Evolutionary conservation across 139 green algal species (phyloP), one percentile per base, ranked within the genome.

Genomic region (Diplosphaera chodatii): DNA sequence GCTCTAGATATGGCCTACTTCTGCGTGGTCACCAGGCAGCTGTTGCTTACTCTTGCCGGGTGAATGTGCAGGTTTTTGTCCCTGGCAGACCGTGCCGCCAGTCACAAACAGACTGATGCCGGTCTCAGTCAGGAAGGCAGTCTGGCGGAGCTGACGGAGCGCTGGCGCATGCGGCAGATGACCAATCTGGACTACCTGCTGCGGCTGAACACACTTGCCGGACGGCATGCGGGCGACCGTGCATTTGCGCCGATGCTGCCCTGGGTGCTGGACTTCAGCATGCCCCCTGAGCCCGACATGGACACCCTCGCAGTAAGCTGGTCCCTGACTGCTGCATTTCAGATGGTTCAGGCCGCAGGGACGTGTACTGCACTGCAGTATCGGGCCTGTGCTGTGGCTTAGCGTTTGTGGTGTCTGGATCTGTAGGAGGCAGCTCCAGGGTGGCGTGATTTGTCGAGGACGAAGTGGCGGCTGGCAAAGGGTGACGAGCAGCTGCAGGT

Each of bases 121-220:
- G n/a, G n/a, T n/a, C 66, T 64, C 37, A 48, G 37, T 10, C 8
- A 48, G 13, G 10, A 59, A n/a, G 1, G 59, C 64, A 28, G 72
- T 71, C 32, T 80, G 40, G 73, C 75, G 29, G 62, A 73, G 27
- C 82, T 93, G 48, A 93, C 84, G 48, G 67, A 68, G 5, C 84
- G 82, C 2, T 97, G 92, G 92, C 80, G 87, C 55, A 62, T 69
- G 8, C 86, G 78, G 1, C 65, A 74, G 4, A 40, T 96, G 15
- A 80, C 70, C 68, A 93, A 92, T 64, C 84, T 86, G 25, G 82
- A 90, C 65, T 92, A 90, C 70, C 76, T 92, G 28, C 66, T 92
- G 82, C 68, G 84, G 40, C 81, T 94, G 25, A 95, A 95, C 70
- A 83, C 72, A 0, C 72, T 87, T 63, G 89, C 89, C 1, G 89